A percentile compares a stretch with the other conserved stretches of the same genome.
These are phyloP conservation scores for Eucalyptus victrix DNA, from an alignment of 345 rosid species.

Conservation along the genomic window DNA sequence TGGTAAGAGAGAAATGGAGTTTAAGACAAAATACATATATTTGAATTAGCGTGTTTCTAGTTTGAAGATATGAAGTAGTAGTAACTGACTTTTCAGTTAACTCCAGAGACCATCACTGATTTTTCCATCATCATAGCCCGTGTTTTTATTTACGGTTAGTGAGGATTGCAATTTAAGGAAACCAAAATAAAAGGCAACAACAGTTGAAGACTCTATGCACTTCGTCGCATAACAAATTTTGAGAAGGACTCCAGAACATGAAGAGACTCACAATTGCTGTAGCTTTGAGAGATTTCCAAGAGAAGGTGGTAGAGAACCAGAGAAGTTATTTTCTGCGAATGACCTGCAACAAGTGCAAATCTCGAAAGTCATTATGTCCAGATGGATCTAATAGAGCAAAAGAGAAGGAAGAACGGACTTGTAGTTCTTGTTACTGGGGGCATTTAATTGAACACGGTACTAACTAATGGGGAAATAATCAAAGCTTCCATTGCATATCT, in stretches of 20 bases:
- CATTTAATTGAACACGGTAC: background rate
- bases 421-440: background rate
- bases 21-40: background rate
- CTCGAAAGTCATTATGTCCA: background rate
- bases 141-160: background rate
- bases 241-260: background rate
- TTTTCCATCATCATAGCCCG: background rate
- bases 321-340: constrained; percentile 45
- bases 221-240: background rate
- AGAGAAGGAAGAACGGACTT: background rate
- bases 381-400: background rate
- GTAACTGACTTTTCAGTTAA: background rate
- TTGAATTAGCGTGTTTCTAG: background rate
- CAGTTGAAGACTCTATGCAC: background rate
- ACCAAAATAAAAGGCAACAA: background rate
- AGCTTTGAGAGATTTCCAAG: constrained; percentile 44
- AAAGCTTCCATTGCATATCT: background rate
- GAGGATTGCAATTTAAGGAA: background rate
- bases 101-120: background rate
- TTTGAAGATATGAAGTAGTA: background rate
- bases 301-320: constrained; percentile 54
- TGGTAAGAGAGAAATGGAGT: background rate
- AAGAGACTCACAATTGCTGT: constrained; percentile 38
- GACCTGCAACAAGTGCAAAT: constrained; percentile 11
- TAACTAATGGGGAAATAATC: background rate